Evolutionary conservation across 306 rosid species (phyloP).

Genomic region (Lithocarpus polystachyus): DNA sequence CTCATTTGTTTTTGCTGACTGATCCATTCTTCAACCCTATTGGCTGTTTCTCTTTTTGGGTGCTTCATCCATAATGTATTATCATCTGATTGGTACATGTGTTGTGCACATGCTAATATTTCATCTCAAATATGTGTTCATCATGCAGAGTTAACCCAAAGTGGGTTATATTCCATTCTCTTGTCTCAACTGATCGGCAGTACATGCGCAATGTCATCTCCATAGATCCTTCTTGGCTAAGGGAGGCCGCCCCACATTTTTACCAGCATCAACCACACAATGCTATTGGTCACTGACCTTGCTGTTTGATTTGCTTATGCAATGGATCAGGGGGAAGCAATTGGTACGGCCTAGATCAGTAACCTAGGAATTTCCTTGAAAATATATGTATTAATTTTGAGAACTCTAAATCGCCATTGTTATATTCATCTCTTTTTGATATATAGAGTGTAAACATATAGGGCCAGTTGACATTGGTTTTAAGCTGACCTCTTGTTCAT

Average conservation of each 20-base stretch:
- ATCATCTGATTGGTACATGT: not conserved
- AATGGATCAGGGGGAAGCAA: not conserved
- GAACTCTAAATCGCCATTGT: not conserved
- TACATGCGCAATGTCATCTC: constrained; percentile 87
- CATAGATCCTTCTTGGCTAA: constrained; percentile 74
- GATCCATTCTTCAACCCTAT: not conserved
- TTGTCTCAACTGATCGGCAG: constrained; percentile 82
- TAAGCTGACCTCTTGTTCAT: not conserved
- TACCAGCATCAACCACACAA: constrained; percentile 57
- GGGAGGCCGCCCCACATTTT: constrained; percentile 89
- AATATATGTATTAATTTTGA: not conserved
- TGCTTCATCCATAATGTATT: not conserved
- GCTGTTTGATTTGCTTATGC: not conserved
- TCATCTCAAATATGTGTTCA: not conserved
- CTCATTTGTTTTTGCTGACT: not conserved
- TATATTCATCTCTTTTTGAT: not conserved
- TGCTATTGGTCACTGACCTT: constrained; percentile 34
- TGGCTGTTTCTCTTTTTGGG: not conserved
- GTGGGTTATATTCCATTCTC: constrained; percentile 77
- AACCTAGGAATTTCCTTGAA: not conserved
- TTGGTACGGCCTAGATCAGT: no score
- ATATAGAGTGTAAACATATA: not conserved
- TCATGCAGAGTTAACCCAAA: constrained; percentile 87
- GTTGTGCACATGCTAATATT: not conserved
- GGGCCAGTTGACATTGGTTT: not conserved